Evolutionary conservation across 176 grass and related monocot genomes (phyloP).

Genomic region (Aegilops tauschii): DNA sequence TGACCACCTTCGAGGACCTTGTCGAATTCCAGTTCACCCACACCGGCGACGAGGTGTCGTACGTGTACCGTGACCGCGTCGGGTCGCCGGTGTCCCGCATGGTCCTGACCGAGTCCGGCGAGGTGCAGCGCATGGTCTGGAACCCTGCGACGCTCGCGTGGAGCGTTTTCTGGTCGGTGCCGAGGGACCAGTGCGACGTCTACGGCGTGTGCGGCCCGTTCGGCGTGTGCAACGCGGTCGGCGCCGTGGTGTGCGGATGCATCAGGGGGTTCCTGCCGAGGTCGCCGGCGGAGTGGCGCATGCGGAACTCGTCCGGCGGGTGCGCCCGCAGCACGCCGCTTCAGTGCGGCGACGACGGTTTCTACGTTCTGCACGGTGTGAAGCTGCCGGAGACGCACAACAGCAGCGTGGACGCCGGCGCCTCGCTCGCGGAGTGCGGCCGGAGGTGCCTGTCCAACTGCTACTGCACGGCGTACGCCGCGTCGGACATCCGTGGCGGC

Average conservation of each 20-base stretch:
- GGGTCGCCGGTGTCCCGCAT: conserved; percentile 30
- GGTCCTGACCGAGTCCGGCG: conserved; percentile 40
- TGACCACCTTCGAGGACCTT: conserved; percentile 41
- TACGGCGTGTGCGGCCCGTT: conserved; percentile 51
- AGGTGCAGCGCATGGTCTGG: conserved; percentile 53
- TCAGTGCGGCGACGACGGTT: conserved; percentile 40
- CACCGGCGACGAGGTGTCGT: conserved; percentile 29
- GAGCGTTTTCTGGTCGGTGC: conserved; percentile 42
- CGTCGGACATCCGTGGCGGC: conserved; percentile 31
- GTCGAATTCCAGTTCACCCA: conserved; percentile 41
- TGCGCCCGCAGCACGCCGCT: conserved; percentile 33
- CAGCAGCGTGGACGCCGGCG: conserved; percentile 6
- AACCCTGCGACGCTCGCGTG: not conserved
- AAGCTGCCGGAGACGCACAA: conserved; percentile 58
- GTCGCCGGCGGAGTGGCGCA: conserved; percentile 37
- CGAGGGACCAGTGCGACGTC: conserved; percentile 43
- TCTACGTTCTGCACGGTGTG: conserved; percentile 33
- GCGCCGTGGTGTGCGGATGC: conserved; percentile 36
- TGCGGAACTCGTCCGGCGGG: conserved; percentile 49
- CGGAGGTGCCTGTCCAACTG: conserved; percentile 36
- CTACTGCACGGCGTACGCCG: conserved; percentile 41
- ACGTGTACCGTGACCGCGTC: conserved; percentile 19
- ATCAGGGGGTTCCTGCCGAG: conserved; percentile 11
- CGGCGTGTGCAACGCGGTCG: conserved; percentile 33
- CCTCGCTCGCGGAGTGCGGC: conserved; percentile 17